Evolutionary conservation across 1,284 basidiomycete genomes (phyloP), one percentile per base, ranked within the genome.

Genomic region (Entoloma clypeatum): DNA sequence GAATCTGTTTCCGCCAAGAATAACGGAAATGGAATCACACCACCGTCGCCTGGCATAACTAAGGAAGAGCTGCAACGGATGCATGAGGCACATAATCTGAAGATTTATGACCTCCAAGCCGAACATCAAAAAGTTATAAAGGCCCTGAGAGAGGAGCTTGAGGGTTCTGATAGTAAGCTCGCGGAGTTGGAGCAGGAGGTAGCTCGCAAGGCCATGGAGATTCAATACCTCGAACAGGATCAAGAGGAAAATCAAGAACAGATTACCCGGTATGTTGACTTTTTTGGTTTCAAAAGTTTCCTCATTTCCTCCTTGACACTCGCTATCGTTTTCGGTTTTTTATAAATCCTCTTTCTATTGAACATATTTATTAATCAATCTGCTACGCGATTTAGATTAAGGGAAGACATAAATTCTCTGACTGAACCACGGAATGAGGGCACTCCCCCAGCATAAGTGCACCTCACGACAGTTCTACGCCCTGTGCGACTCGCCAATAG

Each of bases 31-130:
- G 65, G 60, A 10, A 44, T 65, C 8, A 63, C 69, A 6, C 64
- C 66, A 21, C 63, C 67, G 13, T 62, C 72, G 17, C 65, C 75
- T 27, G 71, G 68, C 7, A 76, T 86, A 7, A 75, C 83, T 25
- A 79, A 78, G 53, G 85, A 89, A 48, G 85, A 89, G 44, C 63
- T 90, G 32, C 77, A 80, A 58, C 76, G 71, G 53, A 62, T 84
- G 58, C 84, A 88, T 51, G 83, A 87, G 58, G 87, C 86, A 5
- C 87, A 88, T 59, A 90, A 86, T 55, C 68, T 83, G 49, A 90
- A 85, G 66, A 65, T 92, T 53, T 71, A 84, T 48, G 87, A 92
- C 60, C 57, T 92, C 45, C 71, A 86, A 56, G 79, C 82, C 22
- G 76, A 77, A 32, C 79, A 91, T 54, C 79, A 82, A 36, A 81